Evolutionary conservation across 1,284 basidiomycete species (phyloP).

Genomic region (Ustilago loliicola): DNA sequence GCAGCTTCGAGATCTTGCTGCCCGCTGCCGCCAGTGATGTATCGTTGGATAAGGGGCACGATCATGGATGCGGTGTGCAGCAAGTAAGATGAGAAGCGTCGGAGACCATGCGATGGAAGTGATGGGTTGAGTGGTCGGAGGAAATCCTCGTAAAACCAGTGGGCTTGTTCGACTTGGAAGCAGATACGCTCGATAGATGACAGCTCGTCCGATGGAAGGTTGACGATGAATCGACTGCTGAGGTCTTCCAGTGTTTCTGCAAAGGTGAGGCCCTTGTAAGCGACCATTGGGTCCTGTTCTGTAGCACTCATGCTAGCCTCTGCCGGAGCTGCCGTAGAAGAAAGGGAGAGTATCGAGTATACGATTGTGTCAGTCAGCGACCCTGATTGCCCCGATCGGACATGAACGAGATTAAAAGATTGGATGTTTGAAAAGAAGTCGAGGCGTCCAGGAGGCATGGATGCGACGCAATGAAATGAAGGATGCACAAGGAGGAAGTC

Average conservation of each 20-base stretch:
- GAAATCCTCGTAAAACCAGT: conserved; percentile 99
- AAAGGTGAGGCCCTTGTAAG: conserved; percentile 59
- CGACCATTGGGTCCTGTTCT: conserved; percentile 41
- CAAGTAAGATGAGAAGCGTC: conserved; percentile 93
- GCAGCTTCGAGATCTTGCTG: conserved; percentile 65
- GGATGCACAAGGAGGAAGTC: conserved; percentile 23
- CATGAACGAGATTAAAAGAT: not conserved
- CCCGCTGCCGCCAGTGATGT: conserved; percentile 60
- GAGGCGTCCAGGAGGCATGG: conserved; percentile 10
- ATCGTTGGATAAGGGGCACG: conserved; percentile 67
- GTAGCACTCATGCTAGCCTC: conserved; percentile 44
- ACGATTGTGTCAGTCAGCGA: conserved; percentile 14
- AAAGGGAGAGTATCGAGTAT: not conserved
- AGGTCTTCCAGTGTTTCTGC: conserved; percentile 71
- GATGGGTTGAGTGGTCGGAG: conserved; percentile 85
- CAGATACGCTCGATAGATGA: conserved; percentile 91
- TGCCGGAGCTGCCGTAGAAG: conserved; percentile 16
- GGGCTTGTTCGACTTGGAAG: conserved; percentile 99
- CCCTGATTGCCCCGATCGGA: not conserved
- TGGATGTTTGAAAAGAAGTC: not conserved
- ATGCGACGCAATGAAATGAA: conserved; percentile 30
- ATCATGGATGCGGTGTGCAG: conserved; percentile 71
- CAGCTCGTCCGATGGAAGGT: conserved; percentile 93
- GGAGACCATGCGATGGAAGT: conserved; percentile 82
- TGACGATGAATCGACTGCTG: conserved; percentile 87